Evolutionary conservation across 129 eudicot genomes (phyloP), one percentile per base, ranked within the genome.

Genomic region (Mikania micrantha): DNA sequence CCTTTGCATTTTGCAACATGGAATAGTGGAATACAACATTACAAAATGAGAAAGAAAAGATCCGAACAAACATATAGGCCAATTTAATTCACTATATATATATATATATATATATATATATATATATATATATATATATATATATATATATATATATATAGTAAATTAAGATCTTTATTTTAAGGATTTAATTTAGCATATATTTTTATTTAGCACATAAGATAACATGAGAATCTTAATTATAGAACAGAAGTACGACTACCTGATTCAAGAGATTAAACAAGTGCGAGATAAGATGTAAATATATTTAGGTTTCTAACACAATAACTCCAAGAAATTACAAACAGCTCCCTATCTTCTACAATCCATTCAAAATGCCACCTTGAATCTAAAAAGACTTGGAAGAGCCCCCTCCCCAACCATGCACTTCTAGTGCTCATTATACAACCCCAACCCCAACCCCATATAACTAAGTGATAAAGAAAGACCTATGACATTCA

Each of bases 241-340:
- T 4, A 29, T 66, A 10, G 13, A 68, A 38, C 12, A 35, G 11
- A 42, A 66, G 40, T 15, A 62, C 28, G 19, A 65, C 58, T 25
- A 7, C n/a, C 13, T 42, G 24, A 65, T 65, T 44, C 70, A 42
- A 65, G 24, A 35, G 25, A 60, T 35, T 17, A 20, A 32, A 42
- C 15, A 42, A 44, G 16, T 47, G n/a, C 25, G 27, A 19, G 22
- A 27, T 47, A 13, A 39, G 17, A 64, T 16, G 65, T 29, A 6
- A 50, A 64, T 32, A 77, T 27, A 70, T 50, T 29, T 27, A 63
- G 81, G 76, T 47, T 49, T 35, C 1, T 10, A 60, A 67, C 44
- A 71, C 68, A 78, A 73, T 75, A 74, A 81, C 61, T 85, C 75
- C 79, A 74, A 39, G 58, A 25, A 81, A 74, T 48, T 64, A 25